These are phyloP conservation scores for Gnaphalium uliginosum DNA, from an alignment of 129 eudicot genomes.

Conservation along the genomic window DNA sequence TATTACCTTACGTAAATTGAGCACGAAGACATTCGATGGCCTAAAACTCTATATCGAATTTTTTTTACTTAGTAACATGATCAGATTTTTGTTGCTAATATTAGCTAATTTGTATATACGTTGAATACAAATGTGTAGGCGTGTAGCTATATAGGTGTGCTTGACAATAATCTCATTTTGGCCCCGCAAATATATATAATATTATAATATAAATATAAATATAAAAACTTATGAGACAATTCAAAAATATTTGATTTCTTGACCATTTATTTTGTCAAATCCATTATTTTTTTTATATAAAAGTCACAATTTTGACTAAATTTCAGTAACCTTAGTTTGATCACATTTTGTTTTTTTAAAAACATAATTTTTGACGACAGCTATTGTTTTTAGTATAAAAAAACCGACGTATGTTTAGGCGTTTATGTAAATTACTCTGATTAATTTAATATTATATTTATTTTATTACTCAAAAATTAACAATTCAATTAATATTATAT, in stretches of 20 bases:
- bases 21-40: neutral
- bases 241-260: neutral
- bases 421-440: no score
- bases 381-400: neutral
- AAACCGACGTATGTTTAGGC: neutral
- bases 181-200: neutral
- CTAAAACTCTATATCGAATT: neutral
- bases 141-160: neutral
- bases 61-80: no score
- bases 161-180: conserved; percentile 5
- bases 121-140: neutral
- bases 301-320: conserved; percentile 5
- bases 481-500: no score
- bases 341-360: conserved; percentile 6
- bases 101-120: no score
- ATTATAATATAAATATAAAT: neutral
- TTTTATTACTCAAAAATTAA: no score
- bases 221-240: neutral
- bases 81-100: no score
- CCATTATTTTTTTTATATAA: neutral
- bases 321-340: conserved; percentile 7
- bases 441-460: no score
- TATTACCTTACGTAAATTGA: neutral
- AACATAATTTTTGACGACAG: neutral
- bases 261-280: conserved; percentile 7